Evolutionary conservation across 2,329 filamentous ascomycete species (phyloP).

Genomic region (Lachnellula hyalina): DNA sequence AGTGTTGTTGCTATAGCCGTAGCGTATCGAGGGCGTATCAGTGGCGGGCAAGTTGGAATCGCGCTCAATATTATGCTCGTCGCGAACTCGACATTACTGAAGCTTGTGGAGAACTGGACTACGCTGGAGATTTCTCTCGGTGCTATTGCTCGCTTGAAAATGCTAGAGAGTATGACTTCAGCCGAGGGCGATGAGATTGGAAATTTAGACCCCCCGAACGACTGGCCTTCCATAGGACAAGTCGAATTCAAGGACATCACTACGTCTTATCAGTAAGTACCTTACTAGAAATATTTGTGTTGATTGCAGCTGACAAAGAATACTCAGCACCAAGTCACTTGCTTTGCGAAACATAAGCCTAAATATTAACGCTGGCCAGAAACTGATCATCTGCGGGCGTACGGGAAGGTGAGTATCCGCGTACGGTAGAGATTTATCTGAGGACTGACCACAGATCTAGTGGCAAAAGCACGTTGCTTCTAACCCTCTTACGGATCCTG

Average conservation of each 20-base stretch:
- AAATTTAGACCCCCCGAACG: slow-evolving; percentile 8
- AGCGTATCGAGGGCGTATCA: slow-evolving; percentile 7
- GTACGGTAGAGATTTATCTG: background rate
- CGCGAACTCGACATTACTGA: slow-evolving; percentile 17
- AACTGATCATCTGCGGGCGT: slow-evolving; percentile 47
- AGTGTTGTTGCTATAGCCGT: slow-evolving; percentile 19
- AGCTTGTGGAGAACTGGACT: slow-evolving; percentile 44
- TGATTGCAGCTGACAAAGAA: slow-evolving; percentile 37
- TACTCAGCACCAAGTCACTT: slow-evolving; percentile 18
- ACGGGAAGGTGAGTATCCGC: slow-evolving; percentile 39
- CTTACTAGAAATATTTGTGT: slow-evolving; percentile 25
- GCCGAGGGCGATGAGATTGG: slow-evolving; percentile 28
- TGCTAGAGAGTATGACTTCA: slow-evolving; percentile 40
- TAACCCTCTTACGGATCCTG: slow-evolving; percentile 45
- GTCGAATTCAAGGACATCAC: slow-evolving; percentile 31
- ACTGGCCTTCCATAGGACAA: slow-evolving; percentile 33
- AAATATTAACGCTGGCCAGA: slow-evolving; percentile 43
- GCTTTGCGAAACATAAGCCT: slow-evolving; percentile 35
- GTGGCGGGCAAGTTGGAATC: slow-evolving; percentile 20
- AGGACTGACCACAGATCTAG: slow-evolving; percentile 5
- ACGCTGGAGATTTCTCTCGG: slow-evolving; percentile 53
- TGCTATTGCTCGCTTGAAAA: slow-evolving; percentile 49
- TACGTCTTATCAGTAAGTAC: slow-evolving; percentile 26
- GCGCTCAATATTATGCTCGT: slow-evolving; percentile 24
- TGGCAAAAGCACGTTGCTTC: slow-evolving; percentile 40